Base-by-base conservation (phyloP, 129 eudicot species). In the Ambrosia artemisiifolia region DNA sequence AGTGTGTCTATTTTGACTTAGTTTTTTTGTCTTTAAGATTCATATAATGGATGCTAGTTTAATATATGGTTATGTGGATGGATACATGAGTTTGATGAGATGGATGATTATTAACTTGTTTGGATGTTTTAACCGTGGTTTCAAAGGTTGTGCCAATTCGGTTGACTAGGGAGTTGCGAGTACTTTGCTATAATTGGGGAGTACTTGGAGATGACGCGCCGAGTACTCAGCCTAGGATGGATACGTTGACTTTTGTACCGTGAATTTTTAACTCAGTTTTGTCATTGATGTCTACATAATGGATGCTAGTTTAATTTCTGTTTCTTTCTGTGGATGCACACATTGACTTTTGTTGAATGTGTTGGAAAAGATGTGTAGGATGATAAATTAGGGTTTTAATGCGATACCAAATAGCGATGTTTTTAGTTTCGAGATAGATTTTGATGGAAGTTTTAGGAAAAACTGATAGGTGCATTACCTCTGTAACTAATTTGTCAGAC, bases 381-480 rank as follows among this genome's bases (percentile, higher is more conserved):
- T 42, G 63, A 47, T 63, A 34, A 18, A 12, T 13, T 24, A 49
- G 18, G 8, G 71, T 43, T 63, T 18, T 8, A 63, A 1, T 35
- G 14, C 2, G 14, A 63, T 6, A 51, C 19, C 38, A 47, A 11
- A 73, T 33, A 35, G 30, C 40, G 32, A 59, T 59, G 11, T 12
- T 73, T 34, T 17, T 13, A 16, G 35, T 4, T 35, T 54, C 8
- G 11, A 14, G 5, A 11, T n/a, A n/a, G n/a, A n/a, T n/a, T n/a
- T 54, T 30, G 61, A 71, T 57, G 65, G 38, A 70, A 16, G 10
- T 33, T 17, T 69, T 6, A 12, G 42, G 74, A 19, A 50, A 67
- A 46, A 17, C 63, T 33, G 63, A 69, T 69, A 35, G 49, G 11
- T 35, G 9, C 47, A 69, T 50, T 69, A 17, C 11, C 10, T 34